Evolutionary conservation across 257 asterid species (phyloP).

Genomic region (Scutellaria baicalensis): DNA sequence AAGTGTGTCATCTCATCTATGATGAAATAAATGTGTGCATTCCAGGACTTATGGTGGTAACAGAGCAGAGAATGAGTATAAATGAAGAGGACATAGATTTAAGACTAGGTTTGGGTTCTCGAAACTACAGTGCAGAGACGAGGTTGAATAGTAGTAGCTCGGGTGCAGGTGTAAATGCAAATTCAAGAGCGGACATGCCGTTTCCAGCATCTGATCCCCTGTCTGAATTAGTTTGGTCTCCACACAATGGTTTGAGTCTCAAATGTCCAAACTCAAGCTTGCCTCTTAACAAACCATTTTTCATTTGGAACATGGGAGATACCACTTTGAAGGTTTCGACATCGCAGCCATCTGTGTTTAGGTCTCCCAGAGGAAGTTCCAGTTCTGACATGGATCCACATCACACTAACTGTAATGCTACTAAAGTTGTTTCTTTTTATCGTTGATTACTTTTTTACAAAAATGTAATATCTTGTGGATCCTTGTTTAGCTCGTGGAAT

Average conservation of each 20-base stretch:
- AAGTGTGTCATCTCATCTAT: too few species aligned
- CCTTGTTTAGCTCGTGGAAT: constrained; percentile 26
- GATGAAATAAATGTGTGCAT: not conserved
- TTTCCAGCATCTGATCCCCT: constrained; percentile 57
- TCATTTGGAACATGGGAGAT: constrained; percentile 34
- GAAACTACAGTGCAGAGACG: constrained; percentile 16
- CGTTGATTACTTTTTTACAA: not conserved
- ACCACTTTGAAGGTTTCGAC: constrained; percentile 15
- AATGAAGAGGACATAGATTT: constrained; percentile 33
- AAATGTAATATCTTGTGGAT: not conserved
- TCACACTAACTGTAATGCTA: constrained; percentile 12
- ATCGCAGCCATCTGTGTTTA: constrained; percentile 7
- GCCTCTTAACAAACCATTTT: constrained; percentile 27
- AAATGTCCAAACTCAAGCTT: constrained; percentile 36
- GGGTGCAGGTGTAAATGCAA: constrained; percentile 96
- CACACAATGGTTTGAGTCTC: constrained; percentile 48
- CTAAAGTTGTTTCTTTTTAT: constrained; percentile 12
- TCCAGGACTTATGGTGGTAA: constrained; percentile 16
- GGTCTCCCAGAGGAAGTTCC: constrained; percentile 7
- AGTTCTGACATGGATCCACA: not conserved
- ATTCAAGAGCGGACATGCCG: constrained; percentile 31
- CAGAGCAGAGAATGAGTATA: constrained; percentile 21
- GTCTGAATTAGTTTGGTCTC: constrained; percentile 76
- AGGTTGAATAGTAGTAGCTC: constrained; percentile 13
- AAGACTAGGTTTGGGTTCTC: constrained; percentile 41